Conservation (phyloP, 345 rosid genomes). For the Populus nigra region DNA sequence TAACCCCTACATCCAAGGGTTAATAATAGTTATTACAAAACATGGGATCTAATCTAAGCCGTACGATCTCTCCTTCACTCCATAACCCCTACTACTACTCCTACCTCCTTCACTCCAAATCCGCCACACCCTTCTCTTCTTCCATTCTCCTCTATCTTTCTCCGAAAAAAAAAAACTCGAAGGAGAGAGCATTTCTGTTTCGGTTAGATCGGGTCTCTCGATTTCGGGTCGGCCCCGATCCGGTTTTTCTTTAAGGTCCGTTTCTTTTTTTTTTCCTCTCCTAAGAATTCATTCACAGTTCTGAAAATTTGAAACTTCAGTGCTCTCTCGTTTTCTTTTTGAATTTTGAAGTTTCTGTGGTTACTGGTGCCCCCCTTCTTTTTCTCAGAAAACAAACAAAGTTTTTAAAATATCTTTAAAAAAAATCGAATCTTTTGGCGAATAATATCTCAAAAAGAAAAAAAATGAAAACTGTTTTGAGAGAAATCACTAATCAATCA, state of each 20-base stretch:
- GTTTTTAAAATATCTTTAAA: not conserved
- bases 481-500: not conserved
- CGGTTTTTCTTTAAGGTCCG: slow-evolving; percentile 5
- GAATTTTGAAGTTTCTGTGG: not conserved
- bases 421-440: not conserved
- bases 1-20: slow-evolving; percentile 22
- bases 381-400: not conserved
- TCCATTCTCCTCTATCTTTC: not conserved
- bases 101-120: not conserved
- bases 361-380: not conserved
- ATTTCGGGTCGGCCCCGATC: slow-evolving; percentile 15
- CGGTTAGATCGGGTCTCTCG: not conserved
- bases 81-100: not conserved
- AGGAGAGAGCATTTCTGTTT: slow-evolving; percentile 10
- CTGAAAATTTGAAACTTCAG: not conserved
- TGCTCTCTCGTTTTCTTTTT: not conserved
- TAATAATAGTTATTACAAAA: not conserved
- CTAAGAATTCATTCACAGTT: too few species aligned
- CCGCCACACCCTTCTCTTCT: not conserved
- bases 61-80: not conserved
- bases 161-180: not conserved
- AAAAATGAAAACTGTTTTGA: too few species aligned
- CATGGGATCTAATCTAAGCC: slow-evolving; percentile 16
- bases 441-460: not conserved
- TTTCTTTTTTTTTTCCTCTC: not conserved